Percentiles rank a stretch among this genome's conserved stretches.
These are phyloP conservation scores for Suillus paluster DNA, from an alignment of 768 basidiomycete genomes.

Conservation along the genomic window DNA sequence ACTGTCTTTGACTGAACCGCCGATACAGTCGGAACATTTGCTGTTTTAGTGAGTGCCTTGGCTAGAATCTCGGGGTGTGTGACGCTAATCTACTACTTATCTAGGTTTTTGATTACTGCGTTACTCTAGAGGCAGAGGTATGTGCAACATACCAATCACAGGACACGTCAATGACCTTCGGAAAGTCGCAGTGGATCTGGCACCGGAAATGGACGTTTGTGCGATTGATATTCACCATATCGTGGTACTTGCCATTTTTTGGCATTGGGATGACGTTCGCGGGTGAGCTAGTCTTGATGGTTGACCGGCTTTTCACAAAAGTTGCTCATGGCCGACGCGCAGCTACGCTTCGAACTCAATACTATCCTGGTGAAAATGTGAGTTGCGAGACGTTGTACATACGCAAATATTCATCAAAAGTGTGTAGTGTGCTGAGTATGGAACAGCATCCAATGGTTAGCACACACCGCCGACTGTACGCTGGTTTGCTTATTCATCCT, in stretches of 20 bases:
- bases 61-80: not conserved
- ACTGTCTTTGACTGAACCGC: not conserved
- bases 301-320: not conserved
- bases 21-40: not conserved
- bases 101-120: slow-evolving; percentile 25
- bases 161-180: not conserved
- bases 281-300: not conserved
- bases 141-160: not conserved
- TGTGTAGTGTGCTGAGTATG: not conserved
- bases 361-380: not conserved
- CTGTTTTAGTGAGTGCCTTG: not conserved
- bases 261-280: slow-evolving; percentile 5
- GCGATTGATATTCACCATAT: slow-evolving; percentile 27
- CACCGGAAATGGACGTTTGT: slow-evolving; percentile 26
- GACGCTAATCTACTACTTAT: not conserved
- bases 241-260: slow-evolving; percentile 33
- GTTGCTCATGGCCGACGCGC: not conserved
- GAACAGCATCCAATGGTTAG: not conserved
- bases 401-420: not conserved
- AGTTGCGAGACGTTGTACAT: not conserved
- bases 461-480: no score
- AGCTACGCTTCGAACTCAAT: not conserved
- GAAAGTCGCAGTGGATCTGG: slow-evolving; percentile 29
- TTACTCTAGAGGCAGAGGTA: slow-evolving; percentile 29
- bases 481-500: not conserved